phyloP scores from a whole-genome alignment of 306 rosid species.

The Potentilla sterilis region DNA sequence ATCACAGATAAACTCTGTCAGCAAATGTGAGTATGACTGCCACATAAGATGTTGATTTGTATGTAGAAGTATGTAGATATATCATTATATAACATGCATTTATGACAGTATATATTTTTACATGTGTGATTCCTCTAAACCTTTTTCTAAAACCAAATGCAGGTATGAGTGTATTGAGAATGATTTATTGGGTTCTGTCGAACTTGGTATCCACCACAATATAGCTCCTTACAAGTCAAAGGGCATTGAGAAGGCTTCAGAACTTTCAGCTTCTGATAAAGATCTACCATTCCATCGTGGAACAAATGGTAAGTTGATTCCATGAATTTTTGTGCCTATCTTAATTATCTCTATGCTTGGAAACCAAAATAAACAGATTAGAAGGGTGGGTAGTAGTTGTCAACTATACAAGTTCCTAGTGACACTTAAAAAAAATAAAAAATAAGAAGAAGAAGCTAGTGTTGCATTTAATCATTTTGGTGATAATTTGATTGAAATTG shows the following conservation, averaged over 20 bases:
- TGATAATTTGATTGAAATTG: background rate
- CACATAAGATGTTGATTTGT: background rate
- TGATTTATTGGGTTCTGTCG: constrained; percentile 75
- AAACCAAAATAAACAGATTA: background rate
- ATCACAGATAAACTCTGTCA: constrained; percentile 68
- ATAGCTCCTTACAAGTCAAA: constrained; percentile 92
- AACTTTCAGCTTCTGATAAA: constrained; percentile 56
- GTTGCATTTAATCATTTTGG: background rate
- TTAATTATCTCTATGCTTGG: background rate
- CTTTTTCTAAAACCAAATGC: constrained; percentile 31
- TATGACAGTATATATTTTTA: background rate
- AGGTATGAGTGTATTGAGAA: constrained; percentile 95
- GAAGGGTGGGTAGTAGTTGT: background rate
- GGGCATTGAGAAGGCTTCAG: constrained; percentile 91
- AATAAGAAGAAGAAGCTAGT: background rate
- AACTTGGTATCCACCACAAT: constrained; percentile 63
- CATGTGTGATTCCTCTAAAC: background rate
- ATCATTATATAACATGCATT: background rate
- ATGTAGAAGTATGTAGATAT: background rate
- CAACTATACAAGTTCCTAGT: background rate
- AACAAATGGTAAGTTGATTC: constrained; percentile 41
- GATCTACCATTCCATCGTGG: constrained; percentile 34
- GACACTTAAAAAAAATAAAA: background rate
- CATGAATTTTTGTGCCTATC: constrained; percentile 5
- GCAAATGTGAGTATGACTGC: constrained; percentile 58